Evolutionary conservation across 1,284 basidiomycete genomes (phyloP), one percentile per base, ranked within the genome.

Genomic region (Neolentinus lepideus): DNA sequence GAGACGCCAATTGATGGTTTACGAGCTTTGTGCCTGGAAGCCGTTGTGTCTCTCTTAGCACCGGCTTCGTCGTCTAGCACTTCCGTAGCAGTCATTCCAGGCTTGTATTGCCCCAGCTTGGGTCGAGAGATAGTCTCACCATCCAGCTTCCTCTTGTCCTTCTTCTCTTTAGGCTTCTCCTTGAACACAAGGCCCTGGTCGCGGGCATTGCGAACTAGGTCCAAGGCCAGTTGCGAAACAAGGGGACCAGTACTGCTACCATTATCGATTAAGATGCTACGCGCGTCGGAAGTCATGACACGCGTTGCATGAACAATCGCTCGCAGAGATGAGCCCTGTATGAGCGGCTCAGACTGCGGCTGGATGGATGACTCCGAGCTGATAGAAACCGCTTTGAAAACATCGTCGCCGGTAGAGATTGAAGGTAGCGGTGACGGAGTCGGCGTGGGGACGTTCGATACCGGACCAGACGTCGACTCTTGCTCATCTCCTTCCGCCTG

Each of bases 261-360:
- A 54, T 83, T 76, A 61, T 89, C 84, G 1, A 79, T 74, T 2
- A 94, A 77, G 54, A 94, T 83, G 58, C 89, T 91, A 11, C 77
- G 73, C 0, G 90, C 81, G 61, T 92, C 91, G 1, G 84, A 78
- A 0, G 90, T 91, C 84, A 95, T 90, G 35, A 95, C 87, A 1
- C 93, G 83, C n/a, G 88, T 92, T 0, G 90, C 89, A 56, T 90
- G 83, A n/a, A 81, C 78, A 55, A 92, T 90, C 0, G 90, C 90
- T n/a, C 80, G 80, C 6, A 92, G 64, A 0, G 83, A 78, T 0
- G 83, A 66, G 2, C 85, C 85, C 64, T 88, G 88, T 3, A 68
- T 67, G 2, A 67, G 66, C 22, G 68, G 70, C 52, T 71, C 62
- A 25, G 63, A 66, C n/a, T n/a, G 52, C 22, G 24, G 52, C 51